Conservation (phyloP, 2,329 filamentous ascomycete genomes). For the Myriosclerotinia duriaeana region DNA sequence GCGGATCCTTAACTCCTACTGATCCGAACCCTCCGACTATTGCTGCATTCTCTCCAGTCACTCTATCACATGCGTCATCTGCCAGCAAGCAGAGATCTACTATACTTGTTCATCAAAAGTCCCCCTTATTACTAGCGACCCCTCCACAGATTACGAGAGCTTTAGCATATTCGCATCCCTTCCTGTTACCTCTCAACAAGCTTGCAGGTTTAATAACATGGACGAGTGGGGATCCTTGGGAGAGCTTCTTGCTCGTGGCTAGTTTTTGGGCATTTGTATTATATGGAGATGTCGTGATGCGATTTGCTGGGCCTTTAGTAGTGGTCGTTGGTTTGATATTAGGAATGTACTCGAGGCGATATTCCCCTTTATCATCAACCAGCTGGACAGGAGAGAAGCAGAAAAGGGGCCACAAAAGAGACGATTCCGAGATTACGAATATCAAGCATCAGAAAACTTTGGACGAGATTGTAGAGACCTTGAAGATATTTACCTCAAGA, state of each 20-base stretch:
- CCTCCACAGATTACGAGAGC: conserved; percentile 93
- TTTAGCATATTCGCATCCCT: conserved; percentile 93
- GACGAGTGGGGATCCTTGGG: conserved; percentile 92
- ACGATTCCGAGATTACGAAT: conserved; percentile 55
- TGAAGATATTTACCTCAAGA: conserved; percentile 84
- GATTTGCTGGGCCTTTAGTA: conserved; percentile 79
- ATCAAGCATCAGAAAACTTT: conserved; percentile 87
- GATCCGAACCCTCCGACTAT: conserved; percentile 66
- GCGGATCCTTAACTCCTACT: conserved; percentile 30
- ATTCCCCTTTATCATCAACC: conserved; percentile 85
- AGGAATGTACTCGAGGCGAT: conserved; percentile 89
- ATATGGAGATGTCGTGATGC: conserved; percentile 81
- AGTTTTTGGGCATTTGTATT: conserved; percentile 83
- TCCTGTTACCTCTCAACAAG: conserved; percentile 84
- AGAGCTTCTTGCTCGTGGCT: conserved; percentile 87
- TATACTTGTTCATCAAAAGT: conserved; percentile 96
- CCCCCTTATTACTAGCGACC: conserved; percentile 85
- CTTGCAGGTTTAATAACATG: conserved; percentile 84
- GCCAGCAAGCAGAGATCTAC: conserved; percentile 78
- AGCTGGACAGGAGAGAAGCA: conserved; percentile 64
- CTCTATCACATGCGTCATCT: conserved; percentile 62
- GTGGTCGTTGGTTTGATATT: conserved; percentile 76
- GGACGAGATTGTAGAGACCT: conserved; percentile 93
- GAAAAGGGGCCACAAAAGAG: conserved; percentile 54
- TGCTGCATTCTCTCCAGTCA: conserved; percentile 85